phyloP scores from a whole-genome alignment of 345 rosid genomes.

The Corchorus olitorius region DNA sequence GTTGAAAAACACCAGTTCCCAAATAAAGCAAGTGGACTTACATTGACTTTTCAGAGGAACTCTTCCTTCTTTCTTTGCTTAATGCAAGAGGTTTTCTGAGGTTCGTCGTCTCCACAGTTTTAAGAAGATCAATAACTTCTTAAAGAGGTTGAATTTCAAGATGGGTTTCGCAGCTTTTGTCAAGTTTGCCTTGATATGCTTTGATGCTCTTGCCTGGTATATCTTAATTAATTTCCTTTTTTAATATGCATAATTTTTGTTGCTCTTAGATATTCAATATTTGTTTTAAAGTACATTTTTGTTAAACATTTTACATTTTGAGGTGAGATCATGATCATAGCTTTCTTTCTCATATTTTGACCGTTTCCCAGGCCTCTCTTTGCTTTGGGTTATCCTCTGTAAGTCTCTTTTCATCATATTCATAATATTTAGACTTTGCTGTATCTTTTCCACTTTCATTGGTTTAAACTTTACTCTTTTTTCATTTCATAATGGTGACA shows the following conservation, averaged over 20 bases:
- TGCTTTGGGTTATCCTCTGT: slow-evolving; percentile 43
- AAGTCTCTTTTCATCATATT: slow-evolving; percentile 14
- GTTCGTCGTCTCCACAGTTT: background rate
- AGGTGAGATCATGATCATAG: background rate
- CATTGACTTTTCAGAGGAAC: background rate
- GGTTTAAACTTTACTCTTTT: background rate
- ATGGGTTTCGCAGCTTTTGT: slow-evolving; percentile 27
- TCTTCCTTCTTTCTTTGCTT: background rate
- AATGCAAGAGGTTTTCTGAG: slow-evolving; percentile 4
- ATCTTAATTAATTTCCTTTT: background rate
- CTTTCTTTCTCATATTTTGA: background rate
- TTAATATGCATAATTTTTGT: background rate
- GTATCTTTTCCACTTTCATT: background rate
- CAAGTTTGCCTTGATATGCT: slow-evolving; percentile 18
- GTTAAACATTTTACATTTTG: background rate
- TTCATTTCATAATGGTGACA: background rate
- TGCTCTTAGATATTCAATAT: background rate
- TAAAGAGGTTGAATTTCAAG: background rate
- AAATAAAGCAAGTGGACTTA: background rate
- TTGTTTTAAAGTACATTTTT: too few species aligned
- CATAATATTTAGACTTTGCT: background rate
- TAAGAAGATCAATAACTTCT: background rate
- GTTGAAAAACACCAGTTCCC: background rate
- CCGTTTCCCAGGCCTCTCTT: slow-evolving; percentile 37
- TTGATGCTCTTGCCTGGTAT: slow-evolving; percentile 36